phyloP scores from a whole-genome alignment of 305 asterid genomes.

The Solanum hybrid region DNA sequence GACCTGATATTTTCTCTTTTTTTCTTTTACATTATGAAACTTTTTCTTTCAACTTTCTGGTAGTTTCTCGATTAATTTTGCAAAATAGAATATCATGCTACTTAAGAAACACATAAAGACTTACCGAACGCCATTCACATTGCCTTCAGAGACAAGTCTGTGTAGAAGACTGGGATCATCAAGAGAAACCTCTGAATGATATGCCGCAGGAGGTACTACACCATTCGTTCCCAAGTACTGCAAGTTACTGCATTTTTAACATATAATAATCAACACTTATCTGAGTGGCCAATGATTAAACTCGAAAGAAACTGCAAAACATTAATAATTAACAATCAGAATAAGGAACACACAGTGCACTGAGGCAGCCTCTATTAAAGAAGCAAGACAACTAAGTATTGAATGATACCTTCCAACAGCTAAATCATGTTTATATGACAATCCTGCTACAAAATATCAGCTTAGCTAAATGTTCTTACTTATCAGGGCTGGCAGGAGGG shows the following conservation, averaged over 20 bases:
- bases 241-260: slow-evolving; percentile 44
- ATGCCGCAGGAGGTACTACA: slow-evolving; percentile 29
- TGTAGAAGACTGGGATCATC: slow-evolving; percentile 60
- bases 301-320: neutral
- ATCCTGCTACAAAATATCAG: slow-evolving; percentile 6
- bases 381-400: slow-evolving; percentile 11
- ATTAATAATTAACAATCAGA: neutral
- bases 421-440: neutral
- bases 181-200: slow-evolving; percentile 37
- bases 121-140: slow-evolving; percentile 64
- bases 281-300: neutral
- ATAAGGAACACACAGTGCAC: neutral
- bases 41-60: neutral
- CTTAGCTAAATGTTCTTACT: slow-evolving; percentile 42
- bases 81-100: neutral
- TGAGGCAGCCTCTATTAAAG: neutral
- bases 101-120: slow-evolving; percentile 14
- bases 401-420: slow-evolving; percentile 7
- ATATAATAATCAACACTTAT: neutral
- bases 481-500: slow-evolving; percentile 92
- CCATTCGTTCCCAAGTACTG: slow-evolving; percentile 52
- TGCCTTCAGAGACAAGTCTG: slow-evolving; percentile 80
- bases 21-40: neutral
- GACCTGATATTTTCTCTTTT: neutral
- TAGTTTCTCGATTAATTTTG: neutral